These are phyloP conservation scores for Debaryomyces udenii DNA, from an alignment of 1,139 yeast species.

Conservation along the genomic window DNA sequence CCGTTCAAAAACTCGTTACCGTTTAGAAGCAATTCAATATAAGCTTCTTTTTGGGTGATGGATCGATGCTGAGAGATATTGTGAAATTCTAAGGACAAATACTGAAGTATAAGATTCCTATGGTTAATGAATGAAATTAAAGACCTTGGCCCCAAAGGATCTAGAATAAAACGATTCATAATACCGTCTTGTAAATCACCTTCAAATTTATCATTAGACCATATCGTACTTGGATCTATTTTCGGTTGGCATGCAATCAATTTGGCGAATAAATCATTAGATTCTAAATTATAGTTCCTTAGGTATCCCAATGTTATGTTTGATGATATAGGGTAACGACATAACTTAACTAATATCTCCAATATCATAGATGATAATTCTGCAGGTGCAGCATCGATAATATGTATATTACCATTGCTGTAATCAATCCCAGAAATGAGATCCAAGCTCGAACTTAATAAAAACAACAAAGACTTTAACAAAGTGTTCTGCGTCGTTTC, in stretches of 20 bases:
- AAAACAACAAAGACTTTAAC: slow-evolving; percentile 53
- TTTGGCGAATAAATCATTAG: slow-evolving; percentile 51
- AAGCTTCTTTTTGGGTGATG: slow-evolving; percentile 55
- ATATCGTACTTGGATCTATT: slow-evolving; percentile 47
- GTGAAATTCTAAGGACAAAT: slow-evolving; percentile 74
- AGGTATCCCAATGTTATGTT: slow-evolving; percentile 53
- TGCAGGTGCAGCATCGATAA: slow-evolving; percentile 56
- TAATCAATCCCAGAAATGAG: slow-evolving; percentile 42
- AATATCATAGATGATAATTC: slow-evolving; percentile 59
- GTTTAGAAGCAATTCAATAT: slow-evolving; percentile 56
- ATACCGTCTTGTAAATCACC: slow-evolving; percentile 34
- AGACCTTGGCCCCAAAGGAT: slow-evolving; percentile 48
- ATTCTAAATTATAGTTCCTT: slow-evolving; percentile 30
- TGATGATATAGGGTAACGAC: slow-evolving; percentile 59
- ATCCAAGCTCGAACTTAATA: slow-evolving; percentile 52
- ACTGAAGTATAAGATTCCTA: slow-evolving; percentile 64
- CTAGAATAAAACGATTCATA: slow-evolving; percentile 37
- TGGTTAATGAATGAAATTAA: slow-evolving; percentile 64
- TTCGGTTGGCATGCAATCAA: slow-evolving; percentile 59
- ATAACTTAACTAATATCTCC: slow-evolving; percentile 61
- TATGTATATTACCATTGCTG: slow-evolving; percentile 36
- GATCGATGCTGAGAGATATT: slow-evolving; percentile 55
- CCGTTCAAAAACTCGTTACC: slow-evolving; percentile 49
- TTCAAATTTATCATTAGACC: slow-evolving; percentile 55
- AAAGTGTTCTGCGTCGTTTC: slow-evolving; percentile 43